Percentiles rank a stretch among this genome's conserved stretches.
Conservation (phyloP, 352 stramenopile genomes). For the Phytophthora agathidicida region DNA sequence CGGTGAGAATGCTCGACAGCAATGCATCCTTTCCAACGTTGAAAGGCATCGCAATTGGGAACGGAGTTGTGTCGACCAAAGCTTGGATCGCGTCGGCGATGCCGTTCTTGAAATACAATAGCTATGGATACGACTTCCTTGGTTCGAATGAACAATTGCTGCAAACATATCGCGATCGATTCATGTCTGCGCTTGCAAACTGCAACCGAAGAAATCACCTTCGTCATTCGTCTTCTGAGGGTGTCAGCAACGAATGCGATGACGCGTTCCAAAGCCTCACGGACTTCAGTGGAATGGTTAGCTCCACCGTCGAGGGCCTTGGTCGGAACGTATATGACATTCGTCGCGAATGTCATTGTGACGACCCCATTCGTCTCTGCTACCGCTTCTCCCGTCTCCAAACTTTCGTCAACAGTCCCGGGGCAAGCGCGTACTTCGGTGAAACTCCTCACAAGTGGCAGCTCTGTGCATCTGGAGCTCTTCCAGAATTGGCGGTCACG, state of each 20-base stretch:
- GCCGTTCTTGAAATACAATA: constrained; percentile 50
- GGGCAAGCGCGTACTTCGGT: constrained; percentile 52
- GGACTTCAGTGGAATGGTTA: constrained; percentile 20
- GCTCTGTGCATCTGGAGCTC: constrained; percentile 47
- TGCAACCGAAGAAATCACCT: constrained; percentile 19
- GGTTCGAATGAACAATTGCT: constrained; percentile 13
- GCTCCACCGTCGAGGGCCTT: constrained; percentile 10
- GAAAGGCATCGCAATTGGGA: constrained; percentile 88
- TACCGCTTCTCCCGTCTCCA: constrained; percentile 70
- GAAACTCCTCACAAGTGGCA: constrained; percentile 41
- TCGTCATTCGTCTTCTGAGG: background rate
- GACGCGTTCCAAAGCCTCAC: constrained; percentile 23
- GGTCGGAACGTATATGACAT: constrained; percentile 78
- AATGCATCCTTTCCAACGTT: constrained; percentile 41
- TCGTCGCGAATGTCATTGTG: constrained; percentile 49
- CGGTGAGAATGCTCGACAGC: constrained; percentile 66
- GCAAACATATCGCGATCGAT: constrained; percentile 16
- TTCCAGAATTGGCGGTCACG: constrained; percentile 18
- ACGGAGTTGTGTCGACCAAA: constrained; percentile 70
- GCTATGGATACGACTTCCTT: constrained; percentile 50
- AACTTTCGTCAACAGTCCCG: constrained; percentile 57
- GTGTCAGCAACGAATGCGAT: constrained; percentile 15
- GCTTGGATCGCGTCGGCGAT: constrained; percentile 57
- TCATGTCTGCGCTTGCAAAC: constrained; percentile 15
- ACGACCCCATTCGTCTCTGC: constrained; percentile 61